phyloP scores from a whole-genome alignment of 768 basidiomycete genomes.

The Krasilnikovozyma curviuscula region DNA sequence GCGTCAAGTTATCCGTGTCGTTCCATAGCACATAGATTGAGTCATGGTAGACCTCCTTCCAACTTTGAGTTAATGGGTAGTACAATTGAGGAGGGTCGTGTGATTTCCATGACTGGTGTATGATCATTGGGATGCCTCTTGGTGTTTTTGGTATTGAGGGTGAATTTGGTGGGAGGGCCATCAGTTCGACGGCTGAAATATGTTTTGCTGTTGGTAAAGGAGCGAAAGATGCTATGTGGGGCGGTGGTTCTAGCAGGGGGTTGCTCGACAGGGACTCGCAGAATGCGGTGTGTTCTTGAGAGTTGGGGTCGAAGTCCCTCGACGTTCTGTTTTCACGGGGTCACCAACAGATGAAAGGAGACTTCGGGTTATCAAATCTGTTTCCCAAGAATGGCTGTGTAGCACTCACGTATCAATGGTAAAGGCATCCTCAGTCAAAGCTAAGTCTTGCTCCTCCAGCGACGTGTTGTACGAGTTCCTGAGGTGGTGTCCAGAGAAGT shows the following conservation, averaged over 20 bases:
- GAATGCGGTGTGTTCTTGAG: not conserved
- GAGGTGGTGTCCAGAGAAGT: too few relatives aligned
- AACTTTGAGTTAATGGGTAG: not conserved
- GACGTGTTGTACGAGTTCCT: too few relatives aligned
- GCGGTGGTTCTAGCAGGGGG: not conserved
- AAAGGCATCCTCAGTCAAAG: too few relatives aligned
- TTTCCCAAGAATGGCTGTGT: too few relatives aligned
- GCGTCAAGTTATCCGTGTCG: conserved; percentile 1
- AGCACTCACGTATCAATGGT: too few relatives aligned
- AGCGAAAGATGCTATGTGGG: not conserved
- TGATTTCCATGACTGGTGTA: conserved; percentile 2
- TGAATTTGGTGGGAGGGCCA: not conserved
- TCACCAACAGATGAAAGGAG: too few relatives aligned
- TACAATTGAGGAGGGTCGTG: not conserved
- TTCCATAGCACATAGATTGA: not conserved
- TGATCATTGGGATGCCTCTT: not conserved
- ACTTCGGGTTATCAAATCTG: too few relatives aligned
- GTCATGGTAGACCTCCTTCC: not conserved
- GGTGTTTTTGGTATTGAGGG: not conserved
- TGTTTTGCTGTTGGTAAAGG: not conserved
- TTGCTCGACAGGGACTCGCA: not conserved
- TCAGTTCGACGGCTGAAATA: not conserved
- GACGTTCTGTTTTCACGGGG: too few relatives aligned
- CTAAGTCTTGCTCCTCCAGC: too few relatives aligned
- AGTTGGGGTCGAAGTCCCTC: not conserved